Evolutionary conservation across 139 green algal species (phyloP).

Genomic region (Ettlia oleoabundans): DNA sequence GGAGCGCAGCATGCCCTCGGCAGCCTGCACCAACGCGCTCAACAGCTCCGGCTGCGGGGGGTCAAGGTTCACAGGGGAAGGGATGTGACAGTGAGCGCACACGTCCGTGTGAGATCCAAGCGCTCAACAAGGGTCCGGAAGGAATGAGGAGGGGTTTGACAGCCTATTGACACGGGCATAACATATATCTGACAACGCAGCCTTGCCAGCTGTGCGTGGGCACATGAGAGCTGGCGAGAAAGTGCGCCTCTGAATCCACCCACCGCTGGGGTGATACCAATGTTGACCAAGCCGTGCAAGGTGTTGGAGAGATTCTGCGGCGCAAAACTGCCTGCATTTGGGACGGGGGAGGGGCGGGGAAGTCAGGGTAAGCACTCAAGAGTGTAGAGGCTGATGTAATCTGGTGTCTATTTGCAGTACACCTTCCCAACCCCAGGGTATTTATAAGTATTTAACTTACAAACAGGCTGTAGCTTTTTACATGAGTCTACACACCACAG

Average conservation of each 20-base stretch:
- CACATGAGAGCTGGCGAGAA: not conserved
- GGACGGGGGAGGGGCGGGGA: not conserved
- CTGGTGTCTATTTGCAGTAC: not conserved
- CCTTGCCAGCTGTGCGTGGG: not conserved
- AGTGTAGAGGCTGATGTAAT: not conserved
- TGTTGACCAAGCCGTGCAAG: slow-evolving; percentile 53
- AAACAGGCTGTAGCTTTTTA: too few species aligned
- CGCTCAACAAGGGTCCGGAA: too few species aligned
- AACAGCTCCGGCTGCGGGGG: slow-evolving; percentile 32
- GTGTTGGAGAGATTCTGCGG: slow-evolving; percentile 51
- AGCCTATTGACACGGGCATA: too few species aligned
- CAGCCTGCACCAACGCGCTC: slow-evolving; percentile 36
- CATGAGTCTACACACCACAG: too few species aligned
- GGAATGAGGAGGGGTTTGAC: too few species aligned
- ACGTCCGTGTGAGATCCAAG: not conserved
- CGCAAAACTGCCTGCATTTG: slow-evolving; percentile 21
- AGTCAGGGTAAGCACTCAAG: not conserved
- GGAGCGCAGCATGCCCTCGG: slow-evolving; percentile 40
- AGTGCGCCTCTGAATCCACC: not conserved
- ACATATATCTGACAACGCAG: too few species aligned
- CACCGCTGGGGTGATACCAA: not conserved
- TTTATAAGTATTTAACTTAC: too few species aligned
- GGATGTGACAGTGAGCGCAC: not conserved
- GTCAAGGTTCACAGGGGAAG: not conserved
- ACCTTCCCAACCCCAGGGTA: not conserved